Conservation (phyloP, 78 protist species). For the Mastigamoeba balamuthi region DNA sequence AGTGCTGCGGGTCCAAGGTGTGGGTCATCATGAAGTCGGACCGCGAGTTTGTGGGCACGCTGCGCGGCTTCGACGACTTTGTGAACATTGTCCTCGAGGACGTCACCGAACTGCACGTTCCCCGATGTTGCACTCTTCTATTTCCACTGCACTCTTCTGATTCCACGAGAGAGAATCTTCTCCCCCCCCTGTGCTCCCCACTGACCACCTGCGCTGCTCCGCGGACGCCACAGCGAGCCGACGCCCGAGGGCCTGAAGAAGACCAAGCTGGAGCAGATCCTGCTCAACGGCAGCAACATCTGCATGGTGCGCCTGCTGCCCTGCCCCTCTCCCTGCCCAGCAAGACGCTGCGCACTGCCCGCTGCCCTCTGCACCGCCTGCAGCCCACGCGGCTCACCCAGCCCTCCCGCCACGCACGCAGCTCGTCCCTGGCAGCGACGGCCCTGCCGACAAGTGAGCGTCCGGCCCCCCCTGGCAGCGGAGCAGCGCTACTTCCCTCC, state of each 20-base stretch:
- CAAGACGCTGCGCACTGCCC: too few relatives aligned
- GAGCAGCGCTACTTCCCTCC: too few relatives aligned
- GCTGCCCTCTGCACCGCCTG: too few relatives aligned
- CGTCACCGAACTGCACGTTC: constrained; percentile 15
- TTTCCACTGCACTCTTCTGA: background rate
- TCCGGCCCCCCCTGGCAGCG: too few relatives aligned
- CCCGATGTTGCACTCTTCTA: background rate
- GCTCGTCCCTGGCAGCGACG: too few relatives aligned
- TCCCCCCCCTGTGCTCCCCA: too few relatives aligned
- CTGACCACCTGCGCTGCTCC: background rate
- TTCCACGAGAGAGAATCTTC: too few relatives aligned
- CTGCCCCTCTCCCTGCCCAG: too few relatives aligned
- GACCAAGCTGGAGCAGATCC: constrained; percentile 40
- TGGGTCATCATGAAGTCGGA: constrained; percentile 23
- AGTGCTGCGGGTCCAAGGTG: constrained; percentile 23
- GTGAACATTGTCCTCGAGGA: constrained; percentile 43
- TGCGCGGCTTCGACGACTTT: constrained; percentile 38
- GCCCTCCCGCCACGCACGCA: too few relatives aligned
- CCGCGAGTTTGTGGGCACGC: constrained; percentile 28
- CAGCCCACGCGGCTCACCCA: too few relatives aligned
- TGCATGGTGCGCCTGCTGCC: constrained; percentile 37
- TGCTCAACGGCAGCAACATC: constrained; percentile 64
- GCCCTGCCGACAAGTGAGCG: too few relatives aligned
- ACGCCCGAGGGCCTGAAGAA: constrained; percentile 32
- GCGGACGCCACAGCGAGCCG: constrained; percentile 19